Evolutionary conservation across 192 early-diverging fungal genomes (phyloP), one percentile per base, ranked within the genome.

Genomic region (Linnemannia hyalina): DNA sequence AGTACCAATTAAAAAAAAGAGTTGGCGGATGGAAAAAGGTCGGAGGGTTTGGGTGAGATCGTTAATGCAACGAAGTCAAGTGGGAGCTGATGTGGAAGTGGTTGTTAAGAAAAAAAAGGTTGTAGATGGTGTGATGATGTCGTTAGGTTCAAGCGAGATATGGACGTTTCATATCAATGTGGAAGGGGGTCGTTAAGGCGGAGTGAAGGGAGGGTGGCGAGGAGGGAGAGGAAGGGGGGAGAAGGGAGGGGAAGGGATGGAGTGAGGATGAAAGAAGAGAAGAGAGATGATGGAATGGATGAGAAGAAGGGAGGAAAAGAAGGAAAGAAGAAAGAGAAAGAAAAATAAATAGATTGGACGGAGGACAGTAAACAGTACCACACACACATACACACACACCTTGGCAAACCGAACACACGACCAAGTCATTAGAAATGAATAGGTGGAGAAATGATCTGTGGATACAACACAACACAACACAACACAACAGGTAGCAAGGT

Each of bases 111-210:
- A 38, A 23, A 38, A n/a, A 36, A 18, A 8, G 6, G 54, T 3
- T 52, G 60, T 26, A 29, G 70, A 22, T 35, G 29, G 35, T 15
- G 40, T 42, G 36, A 8, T 41, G 70, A 26, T 71, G 70, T 38
- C 76, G 68, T 75, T 41, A 75, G 68, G 36, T 44, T 52, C 47
- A 46, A 29, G 54, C 29, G 44, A 16, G 82, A 85, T 85, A 85
- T 80, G 75, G 78, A 76, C 41, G 83, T 85, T 69, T 80, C 83
- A 85, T 80, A 85, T 80, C 83, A 85, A 77, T 80, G 75, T 26
- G 70, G 83, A 73, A 77, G 74, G 83, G 83, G 83, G 73, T 85
- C 83, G 83, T 85, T 76, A 85, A 26, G 26, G 68, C 16, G 41
- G n/a, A 29, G 42, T 10, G 42, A 46, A n/a, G 29, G 22, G 60